Conservation (phyloP, 164 flowering plant species). For the Chloranthus sessilifolius region DNA sequence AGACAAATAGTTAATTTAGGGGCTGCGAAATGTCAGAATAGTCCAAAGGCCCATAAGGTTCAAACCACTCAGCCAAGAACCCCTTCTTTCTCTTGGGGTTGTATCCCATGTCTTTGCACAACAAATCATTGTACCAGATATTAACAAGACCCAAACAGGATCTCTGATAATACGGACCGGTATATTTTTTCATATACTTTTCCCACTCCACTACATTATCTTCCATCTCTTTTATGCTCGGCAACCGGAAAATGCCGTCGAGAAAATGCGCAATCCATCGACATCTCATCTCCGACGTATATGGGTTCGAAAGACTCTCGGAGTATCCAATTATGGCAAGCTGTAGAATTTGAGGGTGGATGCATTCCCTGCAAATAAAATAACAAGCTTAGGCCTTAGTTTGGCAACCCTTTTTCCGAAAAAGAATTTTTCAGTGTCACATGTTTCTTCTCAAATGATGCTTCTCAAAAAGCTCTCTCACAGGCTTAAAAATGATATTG, state of each 20-base stretch:
- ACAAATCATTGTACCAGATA: conserved; percentile 70
- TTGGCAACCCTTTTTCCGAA: too few species aligned
- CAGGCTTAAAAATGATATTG: too few species aligned
- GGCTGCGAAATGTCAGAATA: conserved; percentile 21
- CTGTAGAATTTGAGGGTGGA: conserved; percentile 60
- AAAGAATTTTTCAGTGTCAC: too few species aligned
- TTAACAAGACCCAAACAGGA: conserved; percentile 39
- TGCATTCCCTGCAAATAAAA: conserved; percentile 35
- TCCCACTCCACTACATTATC: conserved; percentile 42
- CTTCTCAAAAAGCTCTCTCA: too few species aligned
- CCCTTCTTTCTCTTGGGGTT: conserved; percentile 60
- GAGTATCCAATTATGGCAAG: conserved; percentile 56
- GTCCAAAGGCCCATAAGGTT: conserved; percentile 60
- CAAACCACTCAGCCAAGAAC: conserved; percentile 39
- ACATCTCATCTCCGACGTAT: conserved; percentile 56
- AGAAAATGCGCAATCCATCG: conserved; percentile 42
- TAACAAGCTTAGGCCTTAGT: too few species aligned
- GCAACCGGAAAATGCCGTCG: conserved; percentile 26
- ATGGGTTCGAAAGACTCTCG: conserved; percentile 44
- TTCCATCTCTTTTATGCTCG: conserved; percentile 52
- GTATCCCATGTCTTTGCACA: conserved; percentile 72
- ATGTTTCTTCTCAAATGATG: too few species aligned
- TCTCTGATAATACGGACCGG: conserved; percentile 30
- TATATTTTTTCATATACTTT: conserved; percentile 32
- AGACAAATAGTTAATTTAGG: too few species aligned